phyloP scores from a whole-genome alignment of 2,329 filamentous ascomycete genomes.

The Penicillium sp. region DNA sequence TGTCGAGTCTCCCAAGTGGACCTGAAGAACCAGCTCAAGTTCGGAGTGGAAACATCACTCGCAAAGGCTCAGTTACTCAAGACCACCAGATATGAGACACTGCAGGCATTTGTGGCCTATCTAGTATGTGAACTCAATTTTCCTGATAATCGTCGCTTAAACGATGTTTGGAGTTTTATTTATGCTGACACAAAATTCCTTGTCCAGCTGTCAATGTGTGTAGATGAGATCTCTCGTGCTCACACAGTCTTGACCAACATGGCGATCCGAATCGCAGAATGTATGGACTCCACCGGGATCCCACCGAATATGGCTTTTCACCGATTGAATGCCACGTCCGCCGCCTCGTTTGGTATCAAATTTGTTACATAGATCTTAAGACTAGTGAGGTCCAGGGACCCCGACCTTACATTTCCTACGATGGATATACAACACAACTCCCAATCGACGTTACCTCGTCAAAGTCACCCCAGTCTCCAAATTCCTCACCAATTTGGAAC shows the following conservation, averaged over 20 bases:
- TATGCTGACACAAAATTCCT: not conserved
- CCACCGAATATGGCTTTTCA: conserved; percentile 10
- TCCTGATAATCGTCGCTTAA: too few species aligned
- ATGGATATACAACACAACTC: conserved; percentile 13
- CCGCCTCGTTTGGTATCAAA: conserved; percentile 11
- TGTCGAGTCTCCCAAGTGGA: not conserved
- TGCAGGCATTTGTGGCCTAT: conserved; percentile 4
- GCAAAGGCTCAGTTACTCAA: conserved; percentile 3
- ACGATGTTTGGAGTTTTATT: too few species aligned
- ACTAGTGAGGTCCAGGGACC: conserved; percentile 10
- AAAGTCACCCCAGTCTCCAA: not conserved
- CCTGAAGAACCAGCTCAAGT: conserved; percentile 4
- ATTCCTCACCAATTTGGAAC: not conserved
- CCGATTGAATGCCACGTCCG: conserved; percentile 6
- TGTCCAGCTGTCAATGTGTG: conserved; percentile 6
- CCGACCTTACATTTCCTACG: conserved; percentile 8
- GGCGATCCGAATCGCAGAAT: conserved; percentile 10
- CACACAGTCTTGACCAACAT: conserved; percentile 7
- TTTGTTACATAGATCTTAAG: conserved; percentile 13
- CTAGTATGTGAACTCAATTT: not conserved
- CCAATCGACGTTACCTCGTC: not conserved
- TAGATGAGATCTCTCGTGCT: conserved; percentile 6
- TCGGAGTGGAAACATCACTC: not conserved
- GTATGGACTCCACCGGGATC: conserved; percentile 12
- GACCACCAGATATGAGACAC: not conserved